Conservation (phyloP, 768 basidiomycete genomes). For the Pleurotus pulmonarius region DNA sequence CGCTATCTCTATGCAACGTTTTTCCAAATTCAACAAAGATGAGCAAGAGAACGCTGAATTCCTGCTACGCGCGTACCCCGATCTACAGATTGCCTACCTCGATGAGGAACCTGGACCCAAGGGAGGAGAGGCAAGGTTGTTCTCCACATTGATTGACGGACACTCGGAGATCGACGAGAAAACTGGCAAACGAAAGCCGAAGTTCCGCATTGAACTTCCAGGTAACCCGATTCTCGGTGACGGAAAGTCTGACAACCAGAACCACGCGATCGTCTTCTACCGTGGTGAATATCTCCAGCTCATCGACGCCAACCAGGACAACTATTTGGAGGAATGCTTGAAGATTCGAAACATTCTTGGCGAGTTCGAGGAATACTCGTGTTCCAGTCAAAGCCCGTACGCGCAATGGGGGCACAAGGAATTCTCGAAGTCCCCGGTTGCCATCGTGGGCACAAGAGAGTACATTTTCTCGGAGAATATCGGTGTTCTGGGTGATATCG, state of each 20-base stretch:
- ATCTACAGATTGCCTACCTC: conserved; percentile 96
- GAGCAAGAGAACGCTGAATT: conserved; percentile 99
- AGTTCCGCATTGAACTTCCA: conserved; percentile 96
- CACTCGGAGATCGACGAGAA: conserved; percentile 92
- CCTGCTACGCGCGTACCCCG: conserved; percentile 94
- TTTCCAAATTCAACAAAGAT: conserved; percentile 99
- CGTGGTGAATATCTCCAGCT: conserved; percentile 98
- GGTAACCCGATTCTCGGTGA: conserved; percentile 99
- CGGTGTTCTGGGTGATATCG: conserved; percentile 97
- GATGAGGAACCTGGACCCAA: conserved; percentile 93
- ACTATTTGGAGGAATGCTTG: conserved; percentile 97
- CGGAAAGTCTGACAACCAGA: conserved; percentile 99
- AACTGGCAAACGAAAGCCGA: conserved; percentile 87
- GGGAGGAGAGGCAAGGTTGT: conserved; percentile 84
- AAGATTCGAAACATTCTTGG: conserved; percentile 98
- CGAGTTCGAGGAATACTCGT: conserved; percentile 93
- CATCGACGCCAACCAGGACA: conserved; percentile 99
- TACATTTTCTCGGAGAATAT: conserved; percentile 99
- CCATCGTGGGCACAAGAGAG: conserved; percentile 97
- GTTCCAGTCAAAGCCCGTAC: conserved; percentile 92
- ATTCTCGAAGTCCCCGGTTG: conserved; percentile 86
- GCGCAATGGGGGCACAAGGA: conserved; percentile 95
- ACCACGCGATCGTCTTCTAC: conserved; percentile 98
- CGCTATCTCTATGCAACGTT: conserved; percentile 97
- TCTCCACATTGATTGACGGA: conserved; percentile 93